phyloP scores from a whole-genome alignment of 1,139 yeast genomes.

The Magnusiomyces fungicola region DNA sequence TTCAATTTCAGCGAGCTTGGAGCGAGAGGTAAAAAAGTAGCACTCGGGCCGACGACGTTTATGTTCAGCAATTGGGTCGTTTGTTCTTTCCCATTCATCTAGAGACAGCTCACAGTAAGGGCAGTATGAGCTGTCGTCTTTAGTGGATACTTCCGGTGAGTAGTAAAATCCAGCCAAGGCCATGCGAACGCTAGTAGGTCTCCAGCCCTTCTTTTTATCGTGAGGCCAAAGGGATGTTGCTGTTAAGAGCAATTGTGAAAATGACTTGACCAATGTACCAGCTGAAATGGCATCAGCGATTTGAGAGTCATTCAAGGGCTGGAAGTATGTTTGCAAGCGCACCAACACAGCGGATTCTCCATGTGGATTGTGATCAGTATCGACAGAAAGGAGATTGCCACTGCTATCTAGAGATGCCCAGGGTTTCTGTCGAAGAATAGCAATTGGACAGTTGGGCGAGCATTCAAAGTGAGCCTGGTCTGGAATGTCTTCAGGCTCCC shows the following conservation, averaged over 20 bases:
- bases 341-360: slow-evolving; percentile 35
- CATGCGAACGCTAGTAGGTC: slow-evolving; percentile 41
- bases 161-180: slow-evolving; percentile 67
- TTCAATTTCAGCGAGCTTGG: neutral
- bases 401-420: slow-evolving; percentile 19
- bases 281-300: neutral
- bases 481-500: slow-evolving; percentile 36
- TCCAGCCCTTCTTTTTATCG: slow-evolving; percentile 36
- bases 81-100: slow-evolving; percentile 66
- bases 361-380: slow-evolving; percentile 33
- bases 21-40: slow-evolving; percentile 35
- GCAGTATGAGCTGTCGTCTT: slow-evolving; percentile 58
- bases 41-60: slow-evolving; percentile 43
- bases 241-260: neutral
- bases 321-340: slow-evolving; percentile 46
- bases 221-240: slow-evolving; percentile 43
- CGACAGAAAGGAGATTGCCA: neutral
- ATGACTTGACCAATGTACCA: neutral
- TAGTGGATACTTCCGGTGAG: slow-evolving; percentile 46
- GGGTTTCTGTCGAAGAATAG: slow-evolving; percentile 23
- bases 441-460: slow-evolving; percentile 44
- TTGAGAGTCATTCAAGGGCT: slow-evolving; percentile 19
- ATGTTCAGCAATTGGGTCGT: slow-evolving; percentile 47
- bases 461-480: slow-evolving; percentile 41
- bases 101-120: slow-evolving; percentile 61